Evolutionary conservation across 257 asterid genomes (phyloP), one percentile per base, ranked within the genome.

Genomic region (Plantago major): DNA sequence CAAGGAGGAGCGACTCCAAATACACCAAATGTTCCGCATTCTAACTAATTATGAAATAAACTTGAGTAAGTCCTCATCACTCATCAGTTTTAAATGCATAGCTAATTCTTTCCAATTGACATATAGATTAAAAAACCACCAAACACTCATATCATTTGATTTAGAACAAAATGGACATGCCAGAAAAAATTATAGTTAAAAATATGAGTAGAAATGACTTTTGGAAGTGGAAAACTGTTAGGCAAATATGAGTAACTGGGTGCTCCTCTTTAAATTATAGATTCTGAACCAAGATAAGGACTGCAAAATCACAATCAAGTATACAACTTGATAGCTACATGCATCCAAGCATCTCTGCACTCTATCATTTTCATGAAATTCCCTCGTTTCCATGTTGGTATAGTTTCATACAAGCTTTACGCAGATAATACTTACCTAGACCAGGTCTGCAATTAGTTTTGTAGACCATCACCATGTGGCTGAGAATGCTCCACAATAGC

Each of bases 111-210:
- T 60, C 26, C 15, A 14, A 46, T n/a, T 40, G 63, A 17, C 10
- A 58, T 57, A 38, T 43, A 13, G 18, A 59, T 13, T 59, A 51
- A 18, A 51, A 51, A 51, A 51, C 3, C 7, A 18, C 56, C 56
- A 18, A 18, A 11, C 1, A 18, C 56, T 51, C n/a, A n/a, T n/a
- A n/a, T n/a, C n/a, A n/a, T n/a, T n/a, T n/a, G n/a, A n/a, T n/a
- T n/a, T n/a, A n/a, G n/a, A n/a, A n/a, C n/a, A n/a, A n/a, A n/a
- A n/a, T n/a, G n/a, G n/a, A n/a, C n/a, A n/a, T n/a, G n/a, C n/a
- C 3, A 46, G 14, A 48, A 9, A 48, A 3, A 28, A 51, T 51
- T 19, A 11, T 51, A 33, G 57, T 22, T 5, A n/a, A n/a, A 18
- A 1, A 50, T 13, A 18, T 8, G 28, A 17, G 16, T 16, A 22